Percentiles rank a stretch among this genome's conserved stretches.
These are phyloP conservation scores for Dalbergia oliveri DNA, from an alignment of 306 rosid genomes.

Conservation along the genomic window DNA sequence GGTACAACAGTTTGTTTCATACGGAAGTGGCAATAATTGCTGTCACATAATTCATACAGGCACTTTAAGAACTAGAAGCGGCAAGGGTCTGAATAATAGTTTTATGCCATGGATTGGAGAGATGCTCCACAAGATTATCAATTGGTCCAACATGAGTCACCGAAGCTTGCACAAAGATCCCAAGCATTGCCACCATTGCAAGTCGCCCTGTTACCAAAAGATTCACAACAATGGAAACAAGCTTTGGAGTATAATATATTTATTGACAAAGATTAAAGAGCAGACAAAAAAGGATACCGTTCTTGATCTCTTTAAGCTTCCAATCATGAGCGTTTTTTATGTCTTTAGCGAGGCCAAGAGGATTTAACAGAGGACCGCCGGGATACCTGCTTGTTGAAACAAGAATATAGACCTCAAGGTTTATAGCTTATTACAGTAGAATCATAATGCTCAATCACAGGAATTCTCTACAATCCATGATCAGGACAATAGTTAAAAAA, in stretches of 20 bases:
- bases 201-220: conserved; percentile 67
- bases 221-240: conserved; percentile 14
- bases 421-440: no score
- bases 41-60: conserved; percentile 30
- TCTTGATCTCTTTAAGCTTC: conserved; percentile 95
- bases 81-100: conserved; percentile 82
- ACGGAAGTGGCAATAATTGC: no score
- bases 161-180: conserved; percentile 89
- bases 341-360: conserved; percentile 90
- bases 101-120: conserved; percentile 93
- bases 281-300: conserved; percentile 59
- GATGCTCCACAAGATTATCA: conserved; percentile 91
- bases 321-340: conserved; percentile 72
- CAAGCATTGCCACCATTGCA: conserved; percentile 93
- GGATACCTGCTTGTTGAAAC: conserved; percentile 68
- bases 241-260: conserved; percentile 13
- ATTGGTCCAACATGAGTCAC: conserved; percentile 93
- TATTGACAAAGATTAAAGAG: conserved; percentile 15
- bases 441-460: no score
- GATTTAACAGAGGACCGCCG: conserved; percentile 87
- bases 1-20: no score
- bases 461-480: not conserved
- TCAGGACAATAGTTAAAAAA: not conserved
- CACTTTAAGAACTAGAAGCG: conserved; percentile 51
- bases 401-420: not conserved